These are phyloP conservation scores for Colletotrichum salicis DNA, from an alignment of 2,329 filamentous ascomycete species.

Conservation along the genomic window DNA sequence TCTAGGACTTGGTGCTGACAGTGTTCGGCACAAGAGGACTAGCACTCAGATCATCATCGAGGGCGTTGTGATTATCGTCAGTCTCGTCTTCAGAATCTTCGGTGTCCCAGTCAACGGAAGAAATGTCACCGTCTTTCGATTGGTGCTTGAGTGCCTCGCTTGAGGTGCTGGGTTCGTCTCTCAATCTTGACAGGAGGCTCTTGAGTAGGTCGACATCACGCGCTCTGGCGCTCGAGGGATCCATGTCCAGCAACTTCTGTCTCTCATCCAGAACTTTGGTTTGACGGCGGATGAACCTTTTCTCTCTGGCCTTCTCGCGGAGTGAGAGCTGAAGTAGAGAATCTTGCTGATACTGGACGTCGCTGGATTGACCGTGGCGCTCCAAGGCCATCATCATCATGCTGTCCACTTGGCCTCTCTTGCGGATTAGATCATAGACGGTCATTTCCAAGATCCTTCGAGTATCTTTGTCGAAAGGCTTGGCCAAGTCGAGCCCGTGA, in stretches of 20 bases:
- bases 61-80: background rate
- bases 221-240: conserved; percentile 14
- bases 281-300: conserved; percentile 18
- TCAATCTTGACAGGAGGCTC: conserved; percentile 6
- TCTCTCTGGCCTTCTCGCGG: conserved; percentile 2
- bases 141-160: background rate
- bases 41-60: conserved; percentile 12
- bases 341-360: conserved; percentile 17
- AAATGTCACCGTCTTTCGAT: background rate
- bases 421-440: background rate
- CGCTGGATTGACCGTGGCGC: background rate
- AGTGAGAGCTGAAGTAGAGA: background rate
- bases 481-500: background rate
- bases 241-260: conserved; percentile 4
- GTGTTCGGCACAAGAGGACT: background rate
- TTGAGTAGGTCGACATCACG: conserved; percentile 11
- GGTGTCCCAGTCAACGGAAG: background rate
- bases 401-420: background rate
- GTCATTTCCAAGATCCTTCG: background rate
- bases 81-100: background rate
- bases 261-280: background rate
- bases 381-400: background rate
- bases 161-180: background rate
- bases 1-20: conserved; percentile 12
- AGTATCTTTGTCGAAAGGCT: background rate